phyloP scores from a whole-genome alignment of 768 basidiomycete genomes.

The Termitomyces sp. region DNA sequence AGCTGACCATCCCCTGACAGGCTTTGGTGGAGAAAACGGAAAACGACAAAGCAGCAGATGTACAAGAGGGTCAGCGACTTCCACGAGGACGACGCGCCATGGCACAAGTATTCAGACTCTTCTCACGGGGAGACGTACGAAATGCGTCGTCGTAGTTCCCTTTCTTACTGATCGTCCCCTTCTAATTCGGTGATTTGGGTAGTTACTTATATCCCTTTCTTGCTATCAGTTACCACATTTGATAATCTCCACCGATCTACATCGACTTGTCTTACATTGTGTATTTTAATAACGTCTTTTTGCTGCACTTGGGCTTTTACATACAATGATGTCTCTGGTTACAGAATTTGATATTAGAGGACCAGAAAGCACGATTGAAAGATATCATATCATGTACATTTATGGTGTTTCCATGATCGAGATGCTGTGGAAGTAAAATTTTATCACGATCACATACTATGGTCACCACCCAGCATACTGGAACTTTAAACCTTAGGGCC shows the following conservation, averaged over 20 bases:
- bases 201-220: not conserved
- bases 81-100: conserved; percentile 12
- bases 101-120: conserved; percentile 11
- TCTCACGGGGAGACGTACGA: conserved; percentile 5
- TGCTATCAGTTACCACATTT: not conserved
- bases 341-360: not conserved
- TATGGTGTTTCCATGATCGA: not conserved
- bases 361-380: not conserved
- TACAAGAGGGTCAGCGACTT: conserved; percentile 14
- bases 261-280: not conserved
- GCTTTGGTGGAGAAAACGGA: conserved; percentile 23
- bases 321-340: not conserved
- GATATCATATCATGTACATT: not conserved
- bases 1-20: conserved; percentile 8
- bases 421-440: not conserved
- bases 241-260: not conserved
- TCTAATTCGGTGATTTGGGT: not conserved
- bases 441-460: not conserved
- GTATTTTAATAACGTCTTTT: not conserved
- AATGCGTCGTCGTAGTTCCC: not conserved
- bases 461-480: not conserved
- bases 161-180: not conserved
- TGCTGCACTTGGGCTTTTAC: not conserved
- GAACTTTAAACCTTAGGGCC: too few relatives aligned
- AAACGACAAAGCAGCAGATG: conserved; percentile 4